Conservation (phyloP, 169 alveolate genomes). For the Miamiensis avidus region DNA sequence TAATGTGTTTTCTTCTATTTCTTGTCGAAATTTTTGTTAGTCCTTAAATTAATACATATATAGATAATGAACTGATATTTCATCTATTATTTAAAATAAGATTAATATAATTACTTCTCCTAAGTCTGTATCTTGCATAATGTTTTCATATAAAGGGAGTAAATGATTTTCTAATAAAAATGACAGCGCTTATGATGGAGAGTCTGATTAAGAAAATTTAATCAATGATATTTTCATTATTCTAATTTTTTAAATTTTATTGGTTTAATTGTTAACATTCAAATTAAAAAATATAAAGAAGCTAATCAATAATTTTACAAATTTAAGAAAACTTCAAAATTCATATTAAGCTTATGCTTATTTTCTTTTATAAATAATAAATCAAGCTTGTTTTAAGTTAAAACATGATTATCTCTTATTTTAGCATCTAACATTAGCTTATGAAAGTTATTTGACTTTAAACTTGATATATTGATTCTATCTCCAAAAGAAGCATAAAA, state of each 20-base stretch:
- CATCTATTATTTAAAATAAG: too few species aligned
- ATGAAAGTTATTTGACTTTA: conserved; percentile 58
- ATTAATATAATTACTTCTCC: conserved; percentile 27
- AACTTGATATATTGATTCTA: conserved; percentile 52
- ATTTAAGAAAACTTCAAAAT: conserved; percentile 57
- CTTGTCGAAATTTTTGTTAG: background rate
- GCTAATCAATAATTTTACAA: background rate
- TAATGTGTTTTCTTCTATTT: conserved; percentile 7
- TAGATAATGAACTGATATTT: too few species aligned
- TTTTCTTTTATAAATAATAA: conserved; percentile 56
- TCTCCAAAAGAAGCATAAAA: conserved; percentile 72
- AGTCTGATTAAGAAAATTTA: conserved; percentile 23
- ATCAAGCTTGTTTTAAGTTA: conserved; percentile 53
- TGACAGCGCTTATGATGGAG: conserved; percentile 42
- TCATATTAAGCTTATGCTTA: conserved; percentile 63
- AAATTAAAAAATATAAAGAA: background rate
- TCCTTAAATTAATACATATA: background rate
- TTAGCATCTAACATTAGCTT: conserved; percentile 65
- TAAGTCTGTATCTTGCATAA: conserved; percentile 34
- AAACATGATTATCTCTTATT: conserved; percentile 18
- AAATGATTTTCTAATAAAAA: conserved; percentile 44
- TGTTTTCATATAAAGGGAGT: conserved; percentile 54
- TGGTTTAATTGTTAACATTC: too few species aligned
- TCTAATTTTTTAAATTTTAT: background rate
- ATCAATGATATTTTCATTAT: conserved; percentile 53